Conservation (phyloP, 257 asterid genomes). For the Oldenlandia corymbosa region DNA sequence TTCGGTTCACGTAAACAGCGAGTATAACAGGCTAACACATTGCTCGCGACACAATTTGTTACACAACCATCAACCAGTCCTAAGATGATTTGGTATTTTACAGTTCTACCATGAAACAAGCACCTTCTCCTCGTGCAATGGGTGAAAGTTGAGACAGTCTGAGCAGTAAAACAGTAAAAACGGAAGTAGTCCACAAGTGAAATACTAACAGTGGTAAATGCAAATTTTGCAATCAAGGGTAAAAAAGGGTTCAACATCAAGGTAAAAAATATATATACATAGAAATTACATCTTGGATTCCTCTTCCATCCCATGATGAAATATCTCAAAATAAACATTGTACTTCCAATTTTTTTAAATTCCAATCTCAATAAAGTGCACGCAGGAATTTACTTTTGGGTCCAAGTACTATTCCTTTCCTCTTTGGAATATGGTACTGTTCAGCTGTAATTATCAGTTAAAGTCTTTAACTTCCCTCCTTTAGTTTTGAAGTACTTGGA, state of each 20-base stretch:
- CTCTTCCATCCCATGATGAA: constrained; percentile 2
- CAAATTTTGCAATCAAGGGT: not conserved
- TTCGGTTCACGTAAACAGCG: no score
- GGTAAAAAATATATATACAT: not conserved
- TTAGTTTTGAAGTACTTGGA: no score
- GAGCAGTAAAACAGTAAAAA: not conserved
- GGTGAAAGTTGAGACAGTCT: constrained; percentile 7
- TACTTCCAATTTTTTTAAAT: not conserved
- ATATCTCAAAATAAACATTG: constrained; percentile 8
- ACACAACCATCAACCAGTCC: no score
- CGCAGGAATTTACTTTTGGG: constrained; percentile 11
- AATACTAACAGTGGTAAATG: not conserved
- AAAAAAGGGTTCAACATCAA: not conserved
- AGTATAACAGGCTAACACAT: no score
- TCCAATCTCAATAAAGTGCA: constrained; percentile 7
- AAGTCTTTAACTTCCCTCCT: not conserved
- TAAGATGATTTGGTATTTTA: no score
- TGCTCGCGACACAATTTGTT: no score
- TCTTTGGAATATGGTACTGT: not conserved
- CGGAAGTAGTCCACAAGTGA: not conserved
- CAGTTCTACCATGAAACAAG: no score
- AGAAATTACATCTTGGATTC: constrained; percentile 7
- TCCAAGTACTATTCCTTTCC: constrained; percentile 14
- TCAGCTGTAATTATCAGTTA: not conserved
- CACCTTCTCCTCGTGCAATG: not conserved